These are phyloP conservation scores for Rhodotorula sp. DNA, from an alignment of 1,284 basidiomycete species.

Conservation along the genomic window DNA sequence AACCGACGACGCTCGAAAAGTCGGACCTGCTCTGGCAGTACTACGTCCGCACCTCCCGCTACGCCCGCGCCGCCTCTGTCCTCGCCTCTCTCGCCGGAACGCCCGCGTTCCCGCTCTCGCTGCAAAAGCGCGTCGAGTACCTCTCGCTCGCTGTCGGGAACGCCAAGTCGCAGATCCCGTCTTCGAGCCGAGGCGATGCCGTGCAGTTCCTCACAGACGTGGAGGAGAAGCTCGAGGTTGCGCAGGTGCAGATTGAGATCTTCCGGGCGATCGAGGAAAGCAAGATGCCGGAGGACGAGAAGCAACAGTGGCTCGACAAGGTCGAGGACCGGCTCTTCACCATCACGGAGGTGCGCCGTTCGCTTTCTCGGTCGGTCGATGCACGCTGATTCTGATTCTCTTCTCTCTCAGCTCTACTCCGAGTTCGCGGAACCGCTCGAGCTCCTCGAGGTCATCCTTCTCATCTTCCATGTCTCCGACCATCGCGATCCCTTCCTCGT, in stretches of 20 bases:
- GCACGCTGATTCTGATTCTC: slow-evolving; percentile 3
- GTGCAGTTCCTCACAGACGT: slow-evolving; percentile 88
- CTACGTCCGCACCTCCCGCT: slow-evolving; percentile 86
- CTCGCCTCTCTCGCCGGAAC: slow-evolving; percentile 82
- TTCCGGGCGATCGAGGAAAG: slow-evolving; percentile 49
- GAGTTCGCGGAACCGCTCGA: slow-evolving; percentile 84
- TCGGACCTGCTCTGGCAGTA: slow-evolving; percentile 94
- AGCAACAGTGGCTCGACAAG: slow-evolving; percentile 62
- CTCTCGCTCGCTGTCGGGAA: slow-evolving; percentile 90
- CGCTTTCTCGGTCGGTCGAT: neutral
- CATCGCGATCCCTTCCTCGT: slow-evolving; percentile 80
- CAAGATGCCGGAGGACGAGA: slow-evolving; percentile 52
- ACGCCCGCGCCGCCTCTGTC: slow-evolving; percentile 79
- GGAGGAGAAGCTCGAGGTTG: slow-evolving; percentile 95
- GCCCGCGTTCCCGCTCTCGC: slow-evolving; percentile 55
- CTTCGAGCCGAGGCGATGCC: slow-evolving; percentile 65
- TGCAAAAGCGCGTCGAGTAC: slow-evolving; percentile 77
- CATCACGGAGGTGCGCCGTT: slow-evolving; percentile 49
- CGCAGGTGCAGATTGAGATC: slow-evolving; percentile 90
- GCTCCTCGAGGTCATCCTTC: slow-evolving; percentile 76
- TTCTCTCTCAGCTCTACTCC: slow-evolving; percentile 64
- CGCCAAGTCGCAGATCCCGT: slow-evolving; percentile 81
- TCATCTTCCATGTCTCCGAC: slow-evolving; percentile 91
- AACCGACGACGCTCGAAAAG: slow-evolving; percentile 75
- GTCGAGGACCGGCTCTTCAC: slow-evolving; percentile 54